Evolutionary conservation across 345 rosid genomes (phyloP).

Genomic region (Pelargonium nanum): DNA sequence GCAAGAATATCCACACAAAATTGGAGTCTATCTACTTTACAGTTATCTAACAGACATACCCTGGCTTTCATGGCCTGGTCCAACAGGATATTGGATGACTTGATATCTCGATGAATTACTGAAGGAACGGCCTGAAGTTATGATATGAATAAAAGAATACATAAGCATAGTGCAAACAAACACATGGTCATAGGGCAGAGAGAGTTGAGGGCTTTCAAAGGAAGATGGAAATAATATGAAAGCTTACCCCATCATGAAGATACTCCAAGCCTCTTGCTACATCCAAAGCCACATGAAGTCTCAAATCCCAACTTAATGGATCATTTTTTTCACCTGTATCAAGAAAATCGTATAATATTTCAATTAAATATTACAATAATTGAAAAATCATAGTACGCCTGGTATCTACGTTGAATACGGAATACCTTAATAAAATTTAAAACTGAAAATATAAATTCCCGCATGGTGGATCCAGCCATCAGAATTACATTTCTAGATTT

Average conservation of each 20-base stretch:
- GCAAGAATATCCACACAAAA: neutral
- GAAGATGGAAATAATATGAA: neutral
- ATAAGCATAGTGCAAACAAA: neutral
- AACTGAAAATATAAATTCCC: neutral
- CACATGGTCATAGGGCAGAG: neutral
- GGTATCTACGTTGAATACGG: neutral
- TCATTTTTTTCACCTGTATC: conserved; percentile 50
- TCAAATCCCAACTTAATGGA: conserved; percentile 70
- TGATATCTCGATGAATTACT: conserved; percentile 88
- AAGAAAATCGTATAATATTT: conserved; percentile 3
- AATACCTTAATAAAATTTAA: too few species aligned
- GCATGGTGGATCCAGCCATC: too few species aligned
- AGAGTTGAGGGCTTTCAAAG: neutral
- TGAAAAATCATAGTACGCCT: neutral
- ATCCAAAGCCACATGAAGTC: conserved; percentile 76
- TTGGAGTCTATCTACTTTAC: too few species aligned
- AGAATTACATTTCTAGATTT: too few species aligned
- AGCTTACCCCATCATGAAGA: conserved; percentile 95
- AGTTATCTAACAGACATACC: conserved; percentile 31
- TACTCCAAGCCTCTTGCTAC: conserved; percentile 95
- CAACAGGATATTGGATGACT: conserved; percentile 90
- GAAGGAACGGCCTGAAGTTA: conserved; percentile 88
- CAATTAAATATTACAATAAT: neutral
- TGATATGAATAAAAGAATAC: neutral
- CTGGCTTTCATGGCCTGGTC: conserved; percentile 94